Evolutionary conservation across 345 rosid genomes (phyloP).

Genomic region (Eutrema heterophyllum): DNA sequence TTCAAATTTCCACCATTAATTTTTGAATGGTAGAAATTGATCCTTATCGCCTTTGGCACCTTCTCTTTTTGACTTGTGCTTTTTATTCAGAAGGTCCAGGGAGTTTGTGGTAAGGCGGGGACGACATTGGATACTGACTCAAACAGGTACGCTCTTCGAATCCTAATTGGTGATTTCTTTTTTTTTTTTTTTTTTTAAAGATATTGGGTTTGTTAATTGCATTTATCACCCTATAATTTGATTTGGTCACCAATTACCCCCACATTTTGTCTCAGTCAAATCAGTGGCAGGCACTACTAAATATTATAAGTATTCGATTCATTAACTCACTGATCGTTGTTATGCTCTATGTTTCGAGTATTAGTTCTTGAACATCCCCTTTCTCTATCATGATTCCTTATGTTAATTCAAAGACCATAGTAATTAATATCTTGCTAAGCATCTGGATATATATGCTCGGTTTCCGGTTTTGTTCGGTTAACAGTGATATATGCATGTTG

Average conservation of each 20-base stretch:
- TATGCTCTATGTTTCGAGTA: background rate
- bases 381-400: background rate
- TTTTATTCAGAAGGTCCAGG: slow-evolving; percentile 12
- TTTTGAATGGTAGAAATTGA: slow-evolving; percentile 43
- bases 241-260: no score
- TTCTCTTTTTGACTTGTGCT: slow-evolving; percentile 21
- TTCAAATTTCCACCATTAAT: slow-evolving; percentile 23
- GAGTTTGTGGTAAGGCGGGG: slow-evolving; percentile 15
- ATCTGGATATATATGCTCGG: background rate
- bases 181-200: no score
- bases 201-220: no score
- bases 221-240: no score
- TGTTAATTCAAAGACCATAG: background rate
- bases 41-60: slow-evolving; percentile 42
- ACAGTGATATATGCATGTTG: background rate
- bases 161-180: background rate
- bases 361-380: background rate
- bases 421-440: background rate
- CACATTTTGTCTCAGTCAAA: no score
- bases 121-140: slow-evolving; percentile 13
- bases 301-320: no score
- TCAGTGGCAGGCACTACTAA: no score
- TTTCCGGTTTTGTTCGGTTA: background rate
- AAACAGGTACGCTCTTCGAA: slow-evolving; percentile 15
- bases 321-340: no score